Evolutionary conservation across 108 stramenopile genomes (phyloP).

Genomic region (Skeletonema menzelii): DNA sequence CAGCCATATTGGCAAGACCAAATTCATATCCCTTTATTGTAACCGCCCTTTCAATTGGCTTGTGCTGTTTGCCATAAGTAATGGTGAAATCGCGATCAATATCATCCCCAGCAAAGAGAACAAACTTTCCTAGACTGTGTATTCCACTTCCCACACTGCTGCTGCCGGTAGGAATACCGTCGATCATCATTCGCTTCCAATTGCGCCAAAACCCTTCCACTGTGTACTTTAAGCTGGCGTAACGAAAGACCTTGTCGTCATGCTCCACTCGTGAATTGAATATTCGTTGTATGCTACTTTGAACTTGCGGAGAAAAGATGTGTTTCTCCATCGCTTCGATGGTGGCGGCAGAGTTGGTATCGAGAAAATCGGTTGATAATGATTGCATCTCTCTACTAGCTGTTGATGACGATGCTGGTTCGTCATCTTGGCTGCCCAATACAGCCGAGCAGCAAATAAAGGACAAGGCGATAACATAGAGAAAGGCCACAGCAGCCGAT

Average conservation of each 20-base stretch:
- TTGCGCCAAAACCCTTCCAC: conserved; percentile 35
- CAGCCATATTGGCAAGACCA: conserved; percentile 49
- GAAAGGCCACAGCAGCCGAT: neutral
- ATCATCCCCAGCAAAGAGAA: conserved; percentile 27
- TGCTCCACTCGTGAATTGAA: conserved; percentile 28
- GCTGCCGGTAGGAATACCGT: conserved; percentile 5
- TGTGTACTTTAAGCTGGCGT: conserved; percentile 19
- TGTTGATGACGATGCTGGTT: neutral
- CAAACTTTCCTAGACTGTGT: neutral
- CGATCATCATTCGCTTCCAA: conserved; percentile 27
- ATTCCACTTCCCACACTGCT: neutral
- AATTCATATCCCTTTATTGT: conserved; percentile 30
- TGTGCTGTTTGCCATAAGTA: neutral
- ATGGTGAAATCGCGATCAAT: neutral
- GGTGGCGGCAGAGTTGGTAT: conserved; percentile 17
- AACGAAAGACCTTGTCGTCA: conserved; percentile 5
- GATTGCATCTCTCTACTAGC: neutral
- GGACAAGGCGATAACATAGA: neutral
- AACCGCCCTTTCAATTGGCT: neutral
- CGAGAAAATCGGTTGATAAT: conserved; percentile 21
- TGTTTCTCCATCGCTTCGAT: conserved; percentile 27
- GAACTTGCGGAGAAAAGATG: conserved; percentile 21
- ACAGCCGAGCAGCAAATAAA: neutral
- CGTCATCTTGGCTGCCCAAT: neutral
- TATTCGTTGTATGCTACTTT: conserved; percentile 8